Conservation (phyloP, 148 eudicot species). For the Chenopodium berlandieri region DNA sequence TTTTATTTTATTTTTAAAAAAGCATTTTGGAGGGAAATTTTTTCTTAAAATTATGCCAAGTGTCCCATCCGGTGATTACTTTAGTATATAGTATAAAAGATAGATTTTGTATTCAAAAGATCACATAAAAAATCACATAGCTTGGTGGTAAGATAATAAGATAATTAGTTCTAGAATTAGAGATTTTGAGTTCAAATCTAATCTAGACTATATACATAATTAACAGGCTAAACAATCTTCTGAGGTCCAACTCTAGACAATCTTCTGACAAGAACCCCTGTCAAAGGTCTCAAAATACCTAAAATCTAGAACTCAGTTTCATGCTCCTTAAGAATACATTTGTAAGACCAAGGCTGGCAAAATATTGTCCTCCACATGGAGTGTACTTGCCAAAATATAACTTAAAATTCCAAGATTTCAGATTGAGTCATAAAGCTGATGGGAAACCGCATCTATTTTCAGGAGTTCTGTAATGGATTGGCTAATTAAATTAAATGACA, state of each 20-base stretch:
- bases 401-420: background rate
- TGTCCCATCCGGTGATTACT: too few relatives aligned
- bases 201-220: conserved; percentile 22
- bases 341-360: background rate
- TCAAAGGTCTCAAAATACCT: background rate
- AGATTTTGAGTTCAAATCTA: too few relatives aligned
- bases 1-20: too few relatives aligned
- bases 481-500: too few relatives aligned
- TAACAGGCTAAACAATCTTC: conserved; percentile 15
- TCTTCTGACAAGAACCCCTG: conserved; percentile 2
- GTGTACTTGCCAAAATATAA: background rate
- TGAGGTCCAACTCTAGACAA: conserved; percentile 16
- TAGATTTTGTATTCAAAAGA: too few relatives aligned
- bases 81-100: too few relatives aligned
- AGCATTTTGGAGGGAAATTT: too few relatives aligned
- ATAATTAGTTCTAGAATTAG: too few relatives aligned
- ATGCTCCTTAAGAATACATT: conserved; percentile 4
- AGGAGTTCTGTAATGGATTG: too few relatives aligned
- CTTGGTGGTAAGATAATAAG: too few relatives aligned
- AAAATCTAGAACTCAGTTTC: conserved; percentile 14
- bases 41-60: too few relatives aligned
- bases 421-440: background rate
- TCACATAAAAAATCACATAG: too few relatives aligned
- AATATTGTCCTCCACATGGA: background rate
- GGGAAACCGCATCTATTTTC: conserved; percentile 37